Evolutionary conservation across 164 flowering plant species (phyloP).

Genomic region (Buxus sempervirens): DNA sequence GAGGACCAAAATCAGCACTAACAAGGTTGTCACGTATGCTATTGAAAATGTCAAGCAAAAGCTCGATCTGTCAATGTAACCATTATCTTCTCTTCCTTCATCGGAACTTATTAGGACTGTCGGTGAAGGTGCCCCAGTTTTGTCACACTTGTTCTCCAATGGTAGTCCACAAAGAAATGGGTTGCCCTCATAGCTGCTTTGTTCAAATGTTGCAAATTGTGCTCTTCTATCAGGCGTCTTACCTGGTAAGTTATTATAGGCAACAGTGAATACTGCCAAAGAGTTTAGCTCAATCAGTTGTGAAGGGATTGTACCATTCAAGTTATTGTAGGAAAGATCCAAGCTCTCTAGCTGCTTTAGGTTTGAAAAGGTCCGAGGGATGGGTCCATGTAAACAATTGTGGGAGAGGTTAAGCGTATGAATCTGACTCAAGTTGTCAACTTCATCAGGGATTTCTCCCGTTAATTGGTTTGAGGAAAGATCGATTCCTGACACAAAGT

Average conservation of each 20-base stretch:
- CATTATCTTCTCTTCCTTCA: neutral
- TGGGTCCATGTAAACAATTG: neutral
- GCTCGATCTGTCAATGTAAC: neutral
- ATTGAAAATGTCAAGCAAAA: too few relatives aligned
- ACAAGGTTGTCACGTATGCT: neutral
- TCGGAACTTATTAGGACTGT: neutral
- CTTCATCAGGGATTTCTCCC: neutral
- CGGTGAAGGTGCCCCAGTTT: neutral
- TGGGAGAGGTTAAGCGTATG: neutral
- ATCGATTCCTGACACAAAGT: neutral
- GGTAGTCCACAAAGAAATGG: conserved; percentile 2
- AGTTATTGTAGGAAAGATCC: neutral
- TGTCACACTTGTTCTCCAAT: neutral
- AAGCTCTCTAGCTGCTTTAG: neutral
- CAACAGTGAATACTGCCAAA: conserved; percentile 5
- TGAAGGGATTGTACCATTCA: neutral
- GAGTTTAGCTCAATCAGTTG: neutral
- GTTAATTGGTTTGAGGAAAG: neutral
- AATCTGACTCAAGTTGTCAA: neutral
- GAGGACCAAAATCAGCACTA: too few relatives aligned
- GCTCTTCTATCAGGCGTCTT: neutral
- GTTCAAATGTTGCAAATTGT: conserved; percentile 1
- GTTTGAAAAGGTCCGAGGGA: neutral
- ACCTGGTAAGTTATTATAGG: neutral
- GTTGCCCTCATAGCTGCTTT: conserved; percentile 1